Percentiles rank a stretch among this genome's conserved stretches.
Evolutionary conservation across 2,329 filamentous ascomycete species (phyloP).

Genomic region (Paradendryphiella salina): DNA sequence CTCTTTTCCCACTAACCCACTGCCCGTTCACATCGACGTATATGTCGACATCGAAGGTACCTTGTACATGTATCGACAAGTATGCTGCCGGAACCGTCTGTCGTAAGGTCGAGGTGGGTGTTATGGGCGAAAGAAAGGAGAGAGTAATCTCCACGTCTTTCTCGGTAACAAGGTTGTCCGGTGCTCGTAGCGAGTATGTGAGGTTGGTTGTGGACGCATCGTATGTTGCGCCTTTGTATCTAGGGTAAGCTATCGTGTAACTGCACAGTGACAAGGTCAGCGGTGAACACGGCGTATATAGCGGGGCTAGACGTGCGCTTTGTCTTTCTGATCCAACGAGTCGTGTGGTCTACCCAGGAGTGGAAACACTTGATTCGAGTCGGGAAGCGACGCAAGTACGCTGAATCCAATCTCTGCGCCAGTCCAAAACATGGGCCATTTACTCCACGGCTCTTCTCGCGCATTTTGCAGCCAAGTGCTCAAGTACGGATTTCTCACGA

Average conservation of each 20-base stretch:
- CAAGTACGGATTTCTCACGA: constrained; percentile 57
- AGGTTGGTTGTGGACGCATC: constrained; percentile 73
- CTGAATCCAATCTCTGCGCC: constrained; percentile 68
- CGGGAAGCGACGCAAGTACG: constrained; percentile 64
- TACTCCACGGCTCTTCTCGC: constrained; percentile 73
- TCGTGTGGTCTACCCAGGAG: constrained; percentile 68
- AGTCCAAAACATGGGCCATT: constrained; percentile 87
- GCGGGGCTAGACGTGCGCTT: constrained; percentile 43
- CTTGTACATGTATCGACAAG: constrained; percentile 70
- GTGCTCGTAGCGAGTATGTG: constrained; percentile 62
- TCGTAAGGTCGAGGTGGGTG: constrained; percentile 76
- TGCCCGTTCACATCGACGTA: constrained; percentile 60
- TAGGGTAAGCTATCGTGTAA: constrained; percentile 62
- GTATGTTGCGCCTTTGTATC: constrained; percentile 64
- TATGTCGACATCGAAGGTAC: constrained; percentile 58
- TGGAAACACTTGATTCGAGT: constrained; percentile 64
- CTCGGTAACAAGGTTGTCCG: constrained; percentile 38
- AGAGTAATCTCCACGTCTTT: constrained; percentile 59
- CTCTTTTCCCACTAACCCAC: constrained; percentile 78
- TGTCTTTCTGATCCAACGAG: constrained; percentile 53
- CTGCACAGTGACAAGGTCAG: constrained; percentile 27
- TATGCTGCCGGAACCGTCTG: constrained; percentile 85
- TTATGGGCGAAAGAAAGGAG: constrained; percentile 76
- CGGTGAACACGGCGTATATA: not conserved
- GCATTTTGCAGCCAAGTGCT: constrained; percentile 65